Evolutionary conservation across 805 yeast genomes (phyloP).

Genomic region (Candida pini): DNA sequence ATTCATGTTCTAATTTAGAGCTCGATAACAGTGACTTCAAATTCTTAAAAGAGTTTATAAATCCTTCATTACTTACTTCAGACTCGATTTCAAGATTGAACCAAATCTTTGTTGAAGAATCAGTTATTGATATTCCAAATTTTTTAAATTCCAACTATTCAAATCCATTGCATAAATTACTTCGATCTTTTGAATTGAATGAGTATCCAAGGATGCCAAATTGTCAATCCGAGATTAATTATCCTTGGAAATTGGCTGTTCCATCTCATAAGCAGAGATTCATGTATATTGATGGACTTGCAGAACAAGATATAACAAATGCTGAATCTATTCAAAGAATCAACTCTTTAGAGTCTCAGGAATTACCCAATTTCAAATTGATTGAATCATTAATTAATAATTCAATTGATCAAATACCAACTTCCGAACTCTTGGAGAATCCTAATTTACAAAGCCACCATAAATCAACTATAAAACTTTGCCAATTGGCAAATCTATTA

Average conservation of each 20-base stretch:
- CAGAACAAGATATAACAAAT: conserved; percentile 27
- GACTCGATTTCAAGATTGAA: conserved; percentile 38
- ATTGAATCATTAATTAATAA: conserved; percentile 11
- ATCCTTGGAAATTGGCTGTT: conserved; percentile 86
- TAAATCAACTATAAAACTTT: conserved; percentile 32
- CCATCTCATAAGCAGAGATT: conserved; percentile 94
- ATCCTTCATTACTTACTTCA: conserved; percentile 41
- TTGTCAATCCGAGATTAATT: conserved; percentile 43
- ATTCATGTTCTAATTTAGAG: conserved; percentile 14
- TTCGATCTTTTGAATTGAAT: conserved; percentile 58
- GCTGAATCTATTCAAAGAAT: conserved; percentile 29
- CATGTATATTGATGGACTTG: conserved; percentile 70
- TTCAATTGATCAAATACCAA: conserved; percentile 9
- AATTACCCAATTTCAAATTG: conserved; percentile 47
- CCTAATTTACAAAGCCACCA: conserved; percentile 11
- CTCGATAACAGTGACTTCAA: conserved; percentile 38
- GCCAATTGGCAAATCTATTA: conserved; percentile 53
- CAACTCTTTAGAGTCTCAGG: conserved; percentile 34
- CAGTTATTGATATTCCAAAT: conserved; percentile 59
- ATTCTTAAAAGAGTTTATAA: conserved; percentile 51
- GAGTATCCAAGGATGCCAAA: conserved; percentile 49
- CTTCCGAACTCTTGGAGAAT: conserved; percentile 9
- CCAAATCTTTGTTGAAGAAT: conserved; percentile 55
- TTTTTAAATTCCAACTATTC: conserved; percentile 59
- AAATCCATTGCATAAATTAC: conserved; percentile 34